phyloP scores from a whole-genome alignment of 768 basidiomycete genomes.

The Pholiota microspora region DNA sequence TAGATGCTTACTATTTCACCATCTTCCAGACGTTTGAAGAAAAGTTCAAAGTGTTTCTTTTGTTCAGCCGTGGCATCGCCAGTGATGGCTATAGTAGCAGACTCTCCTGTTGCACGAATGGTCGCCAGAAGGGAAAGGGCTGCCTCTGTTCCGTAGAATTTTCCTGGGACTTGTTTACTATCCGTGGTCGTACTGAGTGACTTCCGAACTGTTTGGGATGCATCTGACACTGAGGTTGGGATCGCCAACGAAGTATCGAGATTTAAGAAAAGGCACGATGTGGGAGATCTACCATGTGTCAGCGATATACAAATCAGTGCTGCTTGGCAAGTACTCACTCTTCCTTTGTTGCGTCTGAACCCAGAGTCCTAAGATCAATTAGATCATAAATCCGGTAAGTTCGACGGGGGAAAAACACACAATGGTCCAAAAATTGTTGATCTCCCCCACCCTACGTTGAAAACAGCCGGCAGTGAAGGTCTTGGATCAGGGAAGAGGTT shows the following conservation, averaged over 20 bases:
- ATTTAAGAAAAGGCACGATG: slow-evolving; percentile 42
- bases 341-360: slow-evolving; percentile 25
- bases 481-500: slow-evolving; percentile 42
- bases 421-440: slow-evolving; percentile 15
- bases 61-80: slow-evolving; percentile 39
- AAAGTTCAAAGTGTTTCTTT: slow-evolving; percentile 44
- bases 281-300: slow-evolving; percentile 20
- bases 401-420: not conserved
- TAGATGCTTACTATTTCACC: slow-evolving; percentile 50
- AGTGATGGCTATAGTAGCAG: slow-evolving; percentile 43
- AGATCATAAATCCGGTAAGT: not conserved
- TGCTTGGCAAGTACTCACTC: slow-evolving; percentile 25
- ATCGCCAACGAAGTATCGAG: slow-evolving; percentile 50
- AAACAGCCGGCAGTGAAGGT: slow-evolving; percentile 35
- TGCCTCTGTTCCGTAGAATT: slow-evolving; percentile 53
- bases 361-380: slow-evolving; percentile 32
- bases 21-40: slow-evolving; percentile 46
- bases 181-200: slow-evolving; percentile 36
- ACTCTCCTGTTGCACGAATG: slow-evolving; percentile 48
- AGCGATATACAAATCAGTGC: not conserved
- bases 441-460: slow-evolving; percentile 43
- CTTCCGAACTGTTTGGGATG: slow-evolving; percentile 26
- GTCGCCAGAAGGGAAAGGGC: slow-evolving; percentile 52
- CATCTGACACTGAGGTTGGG: slow-evolving; percentile 46
- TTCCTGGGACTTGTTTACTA: slow-evolving; percentile 49